These are phyloP conservation scores for Cadophora luteo-olivacea DNA, from an alignment of 2,329 filamentous ascomycete species.

Conservation along the genomic window DNA sequence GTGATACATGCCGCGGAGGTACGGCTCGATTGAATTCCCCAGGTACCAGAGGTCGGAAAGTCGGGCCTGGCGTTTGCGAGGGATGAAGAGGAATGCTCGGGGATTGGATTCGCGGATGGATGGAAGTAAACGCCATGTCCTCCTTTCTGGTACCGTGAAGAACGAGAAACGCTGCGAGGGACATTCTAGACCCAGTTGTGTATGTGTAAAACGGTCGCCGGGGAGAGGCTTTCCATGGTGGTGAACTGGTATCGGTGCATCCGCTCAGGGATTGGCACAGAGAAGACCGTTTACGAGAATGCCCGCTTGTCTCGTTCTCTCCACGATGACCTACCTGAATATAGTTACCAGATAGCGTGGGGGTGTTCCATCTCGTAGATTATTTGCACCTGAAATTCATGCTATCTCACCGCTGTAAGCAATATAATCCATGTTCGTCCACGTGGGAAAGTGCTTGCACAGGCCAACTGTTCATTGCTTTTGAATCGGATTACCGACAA, in stretches of 20 bases:
- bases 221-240: neutral
- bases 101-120: neutral
- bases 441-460: slow-evolving; percentile 23
- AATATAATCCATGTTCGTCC: neutral
- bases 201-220: neutral
- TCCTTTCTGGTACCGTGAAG: neutral
- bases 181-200: neutral
- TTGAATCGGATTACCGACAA: neutral
- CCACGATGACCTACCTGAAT: neutral
- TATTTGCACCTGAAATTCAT: neutral
- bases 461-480: slow-evolving; percentile 25
- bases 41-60: neutral
- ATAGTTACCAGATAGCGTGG: slow-evolving; percentile 1
- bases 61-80: neutral
- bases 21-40: too few species aligned
- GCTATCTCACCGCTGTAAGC: neutral
- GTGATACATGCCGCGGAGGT: neutral
- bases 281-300: neutral
- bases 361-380: neutral
- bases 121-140: neutral
- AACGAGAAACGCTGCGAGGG: neutral
- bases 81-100: neutral
- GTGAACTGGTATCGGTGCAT: neutral
- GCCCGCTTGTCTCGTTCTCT: neutral
- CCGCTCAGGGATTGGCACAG: neutral